A percentile compares a stretch with the other conserved stretches of the same genome.
Conservation (phyloP, 2,329 filamentous ascomycete genomes). For the Cercospora sp. region DNA sequence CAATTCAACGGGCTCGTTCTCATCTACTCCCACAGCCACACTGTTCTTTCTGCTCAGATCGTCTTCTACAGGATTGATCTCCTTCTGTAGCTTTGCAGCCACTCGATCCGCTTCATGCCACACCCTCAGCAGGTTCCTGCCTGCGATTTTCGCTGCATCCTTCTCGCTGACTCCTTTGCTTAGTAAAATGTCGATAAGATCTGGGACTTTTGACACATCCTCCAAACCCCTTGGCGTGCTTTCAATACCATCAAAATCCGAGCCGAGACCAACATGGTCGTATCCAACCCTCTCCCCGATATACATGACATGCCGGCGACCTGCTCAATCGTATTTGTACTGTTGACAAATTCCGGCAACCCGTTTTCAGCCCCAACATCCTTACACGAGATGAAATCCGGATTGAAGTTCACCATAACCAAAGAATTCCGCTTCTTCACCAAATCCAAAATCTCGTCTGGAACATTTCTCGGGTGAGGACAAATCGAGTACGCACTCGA, state of each 20-base stretch:
- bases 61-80: constrained; percentile 48
- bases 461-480: constrained; percentile 86
- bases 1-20: not conserved
- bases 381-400: constrained; percentile 78
- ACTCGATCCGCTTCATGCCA: constrained; percentile 78
- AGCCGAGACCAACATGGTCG: constrained; percentile 83
- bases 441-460: constrained; percentile 75
- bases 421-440: constrained; percentile 73
- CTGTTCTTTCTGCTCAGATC: constrained; percentile 33
- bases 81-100: constrained; percentile 63
- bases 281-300: constrained; percentile 83
- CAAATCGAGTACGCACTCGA: constrained; percentile 79
- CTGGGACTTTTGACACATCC: constrained; percentile 81
- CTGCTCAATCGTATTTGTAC: constrained; percentile 71
- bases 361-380: constrained; percentile 56
- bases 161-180: constrained; percentile 70
- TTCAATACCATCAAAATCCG: constrained; percentile 81
- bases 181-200: constrained; percentile 73
- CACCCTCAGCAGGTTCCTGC: constrained; percentile 79
- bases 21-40: constrained; percentile 5
- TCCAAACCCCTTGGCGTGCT: constrained; percentile 71
- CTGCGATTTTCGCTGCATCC: constrained; percentile 73
- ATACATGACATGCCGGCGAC: constrained; percentile 80
- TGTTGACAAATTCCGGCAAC: constrained; percentile 66
- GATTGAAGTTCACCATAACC: constrained; percentile 89